Evolutionary conservation across 768 basidiomycete genomes (phyloP).

Genomic region (Lactifluus subvellereus): DNA sequence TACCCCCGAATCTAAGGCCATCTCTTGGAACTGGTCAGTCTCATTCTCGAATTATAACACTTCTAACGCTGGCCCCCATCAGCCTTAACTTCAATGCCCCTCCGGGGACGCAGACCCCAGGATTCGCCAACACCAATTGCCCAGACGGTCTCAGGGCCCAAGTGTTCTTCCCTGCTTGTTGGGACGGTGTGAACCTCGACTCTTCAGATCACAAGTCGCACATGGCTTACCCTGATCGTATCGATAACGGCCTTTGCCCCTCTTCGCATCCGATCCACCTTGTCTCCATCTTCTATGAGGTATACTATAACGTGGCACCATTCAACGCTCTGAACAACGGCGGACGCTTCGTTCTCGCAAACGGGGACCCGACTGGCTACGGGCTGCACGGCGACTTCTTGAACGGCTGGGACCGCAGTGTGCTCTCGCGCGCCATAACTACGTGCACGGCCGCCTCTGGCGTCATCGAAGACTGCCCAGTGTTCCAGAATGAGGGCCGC

Average conservation of each 20-base stretch:
- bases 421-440: conserved; percentile 37
- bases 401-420: conserved; percentile 38
- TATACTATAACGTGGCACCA: conserved; percentile 29
- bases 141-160: conserved; percentile 30
- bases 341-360: conserved; percentile 37
- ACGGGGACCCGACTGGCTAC: conserved; percentile 41
- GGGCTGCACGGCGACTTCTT: conserved; percentile 37
- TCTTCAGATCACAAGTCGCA: conserved; percentile 37
- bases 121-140: conserved; percentile 26
- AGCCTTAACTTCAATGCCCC: conserved; percentile 13
- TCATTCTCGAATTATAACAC: conserved; percentile 11
- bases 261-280: conserved; percentile 32
- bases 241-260: conserved; percentile 13
- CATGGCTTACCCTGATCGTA: conserved; percentile 30
- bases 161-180: conserved; percentile 34
- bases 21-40: conserved; percentile 27
- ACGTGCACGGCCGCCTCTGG: conserved; percentile 25
- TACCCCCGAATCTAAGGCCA: conserved; percentile 18
- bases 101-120: conserved; percentile 9
- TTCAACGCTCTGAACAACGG: conserved; percentile 30
- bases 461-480: conserved; percentile 11
- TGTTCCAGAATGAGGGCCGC: conserved; percentile 8
- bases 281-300: conserved; percentile 40
- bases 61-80: background rate
- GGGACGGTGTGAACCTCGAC: conserved; percentile 39